Evolutionary conservation across 1,284 basidiomycete genomes (phyloP).

Genomic region (Thecaphora thlaspeos): DNA sequence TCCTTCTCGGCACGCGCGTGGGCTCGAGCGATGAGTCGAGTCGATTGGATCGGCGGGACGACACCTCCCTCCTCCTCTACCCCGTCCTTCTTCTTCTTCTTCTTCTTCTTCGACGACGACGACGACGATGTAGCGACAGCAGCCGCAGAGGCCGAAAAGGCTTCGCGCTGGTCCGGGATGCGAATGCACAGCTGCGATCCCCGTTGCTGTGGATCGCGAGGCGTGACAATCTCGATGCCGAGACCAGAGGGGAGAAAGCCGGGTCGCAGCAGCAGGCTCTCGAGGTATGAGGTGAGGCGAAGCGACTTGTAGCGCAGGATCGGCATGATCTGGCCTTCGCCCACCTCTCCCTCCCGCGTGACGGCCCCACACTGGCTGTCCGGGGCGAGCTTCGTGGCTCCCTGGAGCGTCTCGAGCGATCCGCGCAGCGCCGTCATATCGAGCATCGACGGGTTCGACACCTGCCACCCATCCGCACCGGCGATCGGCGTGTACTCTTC

Average conservation of each 20-base stretch:
- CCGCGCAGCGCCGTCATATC: slow-evolving; percentile 62
- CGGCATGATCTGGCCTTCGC: slow-evolving; percentile 48
- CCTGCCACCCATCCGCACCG: slow-evolving; percentile 92
- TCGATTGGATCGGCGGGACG: slow-evolving; percentile 36
- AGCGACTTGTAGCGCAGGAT: slow-evolving; percentile 36
- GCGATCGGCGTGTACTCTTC: slow-evolving; percentile 76
- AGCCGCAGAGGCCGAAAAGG: background rate
- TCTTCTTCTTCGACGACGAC: too few relatives aligned
- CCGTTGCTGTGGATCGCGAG: slow-evolving; percentile 39
- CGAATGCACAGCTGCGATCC: slow-evolving; percentile 50
- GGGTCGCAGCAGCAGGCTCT: slow-evolving; percentile 31
- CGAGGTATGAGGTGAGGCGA: slow-evolving; percentile 49
- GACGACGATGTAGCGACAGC: background rate
- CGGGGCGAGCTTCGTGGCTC: slow-evolving; percentile 15
- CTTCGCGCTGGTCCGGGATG: slow-evolving; percentile 18
- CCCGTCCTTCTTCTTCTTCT: too few relatives aligned
- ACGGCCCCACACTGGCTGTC: background rate
- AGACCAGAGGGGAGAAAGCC: slow-evolving; percentile 39
- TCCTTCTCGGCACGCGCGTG: slow-evolving; percentile 40
- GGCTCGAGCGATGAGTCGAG: slow-evolving; percentile 38
- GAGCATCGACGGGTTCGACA: slow-evolving; percentile 86
- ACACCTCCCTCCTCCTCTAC: slow-evolving; percentile 8
- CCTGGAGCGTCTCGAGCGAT: slow-evolving; percentile 42
- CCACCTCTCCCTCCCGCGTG: slow-evolving; percentile 14
- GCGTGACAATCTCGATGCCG: slow-evolving; percentile 42